These are phyloP conservation scores for Coemansia sp. DNA, from an alignment of 192 early-diverging fungal species.

Conservation along the genomic window DNA sequence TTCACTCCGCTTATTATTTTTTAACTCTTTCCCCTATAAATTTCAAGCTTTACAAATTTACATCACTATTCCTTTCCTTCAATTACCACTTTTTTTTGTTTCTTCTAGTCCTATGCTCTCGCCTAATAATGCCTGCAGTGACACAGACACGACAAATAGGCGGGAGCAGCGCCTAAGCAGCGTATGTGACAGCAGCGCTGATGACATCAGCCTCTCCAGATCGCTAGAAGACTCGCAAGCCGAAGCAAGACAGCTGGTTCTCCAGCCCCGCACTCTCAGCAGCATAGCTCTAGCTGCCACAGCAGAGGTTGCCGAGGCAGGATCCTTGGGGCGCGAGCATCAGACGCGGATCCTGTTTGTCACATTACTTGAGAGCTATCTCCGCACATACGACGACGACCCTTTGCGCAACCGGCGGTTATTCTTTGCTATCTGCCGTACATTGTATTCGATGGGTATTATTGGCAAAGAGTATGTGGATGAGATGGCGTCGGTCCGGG, in stretches of 20 bases:
- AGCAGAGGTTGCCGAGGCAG: neutral
- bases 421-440: constrained; percentile 89
- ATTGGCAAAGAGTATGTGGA: constrained; percentile 78
- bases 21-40: no score
- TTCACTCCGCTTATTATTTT: neutral
- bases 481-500: constrained; percentile 81
- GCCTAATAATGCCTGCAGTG: neutral
- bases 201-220: neutral
- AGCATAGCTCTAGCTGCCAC: neutral
- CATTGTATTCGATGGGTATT: constrained; percentile 82
- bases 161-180: neutral
- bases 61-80: neutral
- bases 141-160: neutral
- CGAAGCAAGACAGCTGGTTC: neutral
- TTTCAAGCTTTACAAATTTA: neutral
- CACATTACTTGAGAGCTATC: constrained; percentile 90
- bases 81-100: neutral
- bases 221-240: neutral
- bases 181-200: constrained; percentile 1
- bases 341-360: constrained; percentile 87
- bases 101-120: neutral
- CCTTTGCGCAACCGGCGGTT: constrained; percentile 82
- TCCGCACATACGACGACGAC: constrained; percentile 82
- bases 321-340: constrained; percentile 45
- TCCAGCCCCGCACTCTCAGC: constrained; percentile 1